A percentile compares a stretch with the other conserved stretches of the same genome.
Evolutionary conservation across 306 rosid genomes (phyloP).

Genomic region (Prunus padus): DNA sequence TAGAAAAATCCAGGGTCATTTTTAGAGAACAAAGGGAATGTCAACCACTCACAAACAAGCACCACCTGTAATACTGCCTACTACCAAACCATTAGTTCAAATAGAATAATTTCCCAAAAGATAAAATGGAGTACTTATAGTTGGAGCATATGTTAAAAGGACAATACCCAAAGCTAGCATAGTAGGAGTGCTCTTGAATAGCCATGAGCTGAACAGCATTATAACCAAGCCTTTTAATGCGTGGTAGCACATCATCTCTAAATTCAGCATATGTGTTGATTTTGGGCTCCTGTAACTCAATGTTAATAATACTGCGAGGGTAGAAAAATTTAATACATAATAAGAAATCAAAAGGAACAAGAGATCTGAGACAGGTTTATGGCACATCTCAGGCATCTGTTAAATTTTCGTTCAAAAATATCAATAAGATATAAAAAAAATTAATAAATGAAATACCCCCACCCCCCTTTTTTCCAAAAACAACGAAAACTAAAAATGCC

Average conservation of each 20-base stretch:
- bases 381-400: neutral
- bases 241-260: constrained; percentile 85
- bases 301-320: constrained; percentile 10
- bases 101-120: neutral
- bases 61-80: neutral
- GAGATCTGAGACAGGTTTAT: neutral
- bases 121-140: constrained; percentile 4
- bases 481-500: neutral
- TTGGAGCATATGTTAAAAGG: constrained; percentile 18
- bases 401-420: neutral
- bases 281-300: constrained; percentile 67
- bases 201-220: constrained; percentile 99
- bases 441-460: neutral
- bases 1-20: constrained; percentile 8
- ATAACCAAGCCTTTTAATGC: constrained; percentile 83
- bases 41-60: neutral
- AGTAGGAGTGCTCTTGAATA: constrained; percentile 96
- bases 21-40: constrained; percentile 4
- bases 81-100: neutral
- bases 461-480: neutral
- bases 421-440: neutral
- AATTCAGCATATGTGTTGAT: constrained; percentile 79
- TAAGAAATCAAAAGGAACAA: neutral
- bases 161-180: constrained; percentile 96
- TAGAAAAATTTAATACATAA: neutral